Percentiles rank a stretch among this genome's conserved stretches.
Conservation (phyloP, 2,329 filamentous ascomycete genomes). For the Mycosphaerelloides madeirae region DNA sequence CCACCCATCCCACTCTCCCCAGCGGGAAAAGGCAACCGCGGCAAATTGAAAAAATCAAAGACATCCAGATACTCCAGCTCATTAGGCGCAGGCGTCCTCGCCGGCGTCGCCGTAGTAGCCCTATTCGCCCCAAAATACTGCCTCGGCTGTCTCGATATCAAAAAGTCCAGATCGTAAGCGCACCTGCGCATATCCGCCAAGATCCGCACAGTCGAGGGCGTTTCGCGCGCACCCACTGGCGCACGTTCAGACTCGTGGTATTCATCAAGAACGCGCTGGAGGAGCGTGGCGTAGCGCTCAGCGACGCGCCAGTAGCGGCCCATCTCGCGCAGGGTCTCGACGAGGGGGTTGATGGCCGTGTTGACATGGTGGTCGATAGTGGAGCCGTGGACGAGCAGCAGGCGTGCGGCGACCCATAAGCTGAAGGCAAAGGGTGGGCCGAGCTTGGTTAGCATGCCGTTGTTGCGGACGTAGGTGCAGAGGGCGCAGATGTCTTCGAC, state of each 20-base stretch:
- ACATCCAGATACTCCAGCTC: conserved; percentile 88
- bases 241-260: conserved; percentile 70
- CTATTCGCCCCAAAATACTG: conserved; percentile 32
- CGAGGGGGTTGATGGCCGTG: conserved; percentile 73
- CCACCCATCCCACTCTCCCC: conserved; percentile 23
- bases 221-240: conserved; percentile 59
- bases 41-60: conserved; percentile 93
- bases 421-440: conserved; percentile 90
- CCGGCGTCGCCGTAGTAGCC: conserved; percentile 31
- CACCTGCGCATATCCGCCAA: conserved; percentile 87
- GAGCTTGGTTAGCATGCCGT: conserved; percentile 70
- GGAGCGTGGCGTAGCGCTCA: conserved; percentile 70
- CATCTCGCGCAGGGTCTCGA: conserved; percentile 75
- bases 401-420: conserved; percentile 82
- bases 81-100: conserved; percentile 60
- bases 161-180: conserved; percentile 82
- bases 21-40: conserved; percentile 54
- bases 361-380: conserved; percentile 81
- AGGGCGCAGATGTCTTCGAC: conserved; percentile 78
- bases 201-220: conserved; percentile 78
- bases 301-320: conserved; percentile 83
- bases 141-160: conserved; percentile 76
- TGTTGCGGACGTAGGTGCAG: conserved; percentile 70
- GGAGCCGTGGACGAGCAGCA: conserved; percentile 83
- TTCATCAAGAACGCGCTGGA: conserved; percentile 80